These are phyloP conservation scores for Hirschioporus abietinus DNA, from an alignment of 768 basidiomycete genomes.

Conservation along the genomic window DNA sequence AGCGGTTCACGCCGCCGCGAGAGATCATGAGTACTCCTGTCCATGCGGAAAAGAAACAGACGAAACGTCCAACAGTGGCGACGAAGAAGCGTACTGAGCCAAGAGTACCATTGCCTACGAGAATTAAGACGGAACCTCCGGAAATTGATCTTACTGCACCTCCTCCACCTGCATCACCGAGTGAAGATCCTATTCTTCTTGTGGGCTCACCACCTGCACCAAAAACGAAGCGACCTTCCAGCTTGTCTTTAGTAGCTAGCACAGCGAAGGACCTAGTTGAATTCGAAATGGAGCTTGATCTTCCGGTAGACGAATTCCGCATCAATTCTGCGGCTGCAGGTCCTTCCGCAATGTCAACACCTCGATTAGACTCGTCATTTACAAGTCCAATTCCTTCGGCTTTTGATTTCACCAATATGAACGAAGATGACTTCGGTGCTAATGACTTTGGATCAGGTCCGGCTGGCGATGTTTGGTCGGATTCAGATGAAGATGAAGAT, in stretches of 20 bases:
- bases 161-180: conserved; percentile 59
- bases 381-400: neutral
- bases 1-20: conserved; percentile 68
- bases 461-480: conserved; percentile 19
- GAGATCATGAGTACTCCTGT: conserved; percentile 46
- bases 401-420: conserved; percentile 5
- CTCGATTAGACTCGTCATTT: conserved; percentile 2
- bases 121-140: conserved; percentile 59
- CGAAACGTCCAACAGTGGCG: conserved; percentile 33
- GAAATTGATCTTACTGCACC: conserved; percentile 53
- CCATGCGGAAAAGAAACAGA: conserved; percentile 9
- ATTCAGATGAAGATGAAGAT: conserved; percentile 21
- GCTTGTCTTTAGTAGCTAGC: neutral
- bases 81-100: conserved; percentile 24
- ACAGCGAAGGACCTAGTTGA: conserved; percentile 1
- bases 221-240: neutral
- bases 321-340: conserved; percentile 3
- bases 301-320: neutral
- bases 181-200: conserved; percentile 2
- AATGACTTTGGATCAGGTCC: neutral
- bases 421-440: neutral
- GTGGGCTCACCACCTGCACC: neutral
- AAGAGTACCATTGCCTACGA: conserved; percentile 20
- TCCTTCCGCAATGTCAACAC: conserved; percentile 1
- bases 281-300: conserved; percentile 6